Evolutionary conservation across 1,284 basidiomycete genomes (phyloP), one percentile per base, ranked within the genome.

Genomic region (Ceratobasidium sp.): DNA sequence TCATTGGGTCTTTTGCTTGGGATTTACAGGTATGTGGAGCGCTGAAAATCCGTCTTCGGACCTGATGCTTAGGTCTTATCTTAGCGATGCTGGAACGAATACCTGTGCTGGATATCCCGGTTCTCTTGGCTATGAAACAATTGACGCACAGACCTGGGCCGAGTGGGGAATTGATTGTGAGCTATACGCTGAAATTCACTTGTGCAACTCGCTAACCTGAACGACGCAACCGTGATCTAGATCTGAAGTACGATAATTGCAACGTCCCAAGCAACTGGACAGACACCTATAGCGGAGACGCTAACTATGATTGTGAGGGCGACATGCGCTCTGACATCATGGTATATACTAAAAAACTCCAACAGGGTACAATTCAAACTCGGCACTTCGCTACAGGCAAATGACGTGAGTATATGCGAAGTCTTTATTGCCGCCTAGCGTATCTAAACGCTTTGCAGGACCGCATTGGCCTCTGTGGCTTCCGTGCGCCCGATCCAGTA

Each of bases 181-280:
- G 81, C 78, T 17, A 9, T n/a, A 47, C 31, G 15, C 7, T 59
- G 17, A 44, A 59, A 27, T 41, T 63, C 53, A 41, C 33, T 19
- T 24, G 15, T 47, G 9, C 29, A 56, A n/a, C 19, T 31, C 1
- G 27, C 27, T 67, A 31, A 41, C 31, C 36, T 48, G 15, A 24
- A 31, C 6, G 24, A 31, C 24, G n/a, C n/a, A n/a, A n/a, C n/a
- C n/a, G n/a, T n/a, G n/a, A 6, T 51, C 47, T 51, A 82, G 83
- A 88, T 78, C 79, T 89, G 75, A 89, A 89, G 82, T 89, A 89
- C 77, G 88, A 89, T 76, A 89, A 89, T 75, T 89, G 88, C 80
- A 85, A 87, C 78, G 84, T 89, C 24, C 87, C 88, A 11, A 76
- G 74, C 6, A 87, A 89, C 77, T 89, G 87, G 87, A 83, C 81